Percentiles rank a stretch among this genome's conserved stretches.
phyloP scores from a whole-genome alignment of 2,329 filamentous ascomycete genomes.

The Arthrobotrys conoides region DNA sequence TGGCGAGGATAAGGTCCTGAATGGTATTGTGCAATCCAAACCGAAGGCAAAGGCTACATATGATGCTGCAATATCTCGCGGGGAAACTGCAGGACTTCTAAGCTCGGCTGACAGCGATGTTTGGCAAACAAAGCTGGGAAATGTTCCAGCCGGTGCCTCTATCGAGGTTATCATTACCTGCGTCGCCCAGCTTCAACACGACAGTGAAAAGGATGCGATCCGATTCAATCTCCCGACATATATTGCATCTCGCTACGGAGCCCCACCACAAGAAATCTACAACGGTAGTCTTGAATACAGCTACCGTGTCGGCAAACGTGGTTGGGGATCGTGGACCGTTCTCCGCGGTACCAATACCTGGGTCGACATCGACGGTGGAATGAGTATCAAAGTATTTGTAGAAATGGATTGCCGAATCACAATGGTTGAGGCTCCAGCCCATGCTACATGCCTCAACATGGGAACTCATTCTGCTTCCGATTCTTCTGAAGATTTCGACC shows the following conservation, averaged over 20 bases:
- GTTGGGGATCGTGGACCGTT: constrained; percentile 28
- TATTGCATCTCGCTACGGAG: constrained; percentile 78
- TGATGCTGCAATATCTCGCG: constrained; percentile 72
- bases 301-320: constrained; percentile 35
- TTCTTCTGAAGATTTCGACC: constrained; percentile 67
- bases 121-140: constrained; percentile 78
- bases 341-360: constrained; percentile 37
- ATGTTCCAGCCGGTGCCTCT: constrained; percentile 73
- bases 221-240: constrained; percentile 78
- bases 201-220: constrained; percentile 77
- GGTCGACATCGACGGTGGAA: constrained; percentile 66
- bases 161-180: constrained; percentile 75
- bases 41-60: constrained; percentile 75
- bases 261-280: constrained; percentile 67
- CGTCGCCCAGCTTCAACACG: constrained; percentile 79
- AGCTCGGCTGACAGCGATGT: constrained; percentile 76
- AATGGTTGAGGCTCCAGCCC: constrained; percentile 76
- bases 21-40: constrained; percentile 78
- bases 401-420: constrained; percentile 72
- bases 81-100: constrained; percentile 76
- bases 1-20: constrained; percentile 72
- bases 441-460: constrained; percentile 77
- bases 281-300: constrained; percentile 39
- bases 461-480: constrained; percentile 71
- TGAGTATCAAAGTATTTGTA: constrained; percentile 74